A percentile compares a stretch with the other conserved stretches of the same genome.
Evolutionary conservation across 495 filamentous ascomycete species (phyloP).

Genomic region (Daldinia grandis): DNA sequence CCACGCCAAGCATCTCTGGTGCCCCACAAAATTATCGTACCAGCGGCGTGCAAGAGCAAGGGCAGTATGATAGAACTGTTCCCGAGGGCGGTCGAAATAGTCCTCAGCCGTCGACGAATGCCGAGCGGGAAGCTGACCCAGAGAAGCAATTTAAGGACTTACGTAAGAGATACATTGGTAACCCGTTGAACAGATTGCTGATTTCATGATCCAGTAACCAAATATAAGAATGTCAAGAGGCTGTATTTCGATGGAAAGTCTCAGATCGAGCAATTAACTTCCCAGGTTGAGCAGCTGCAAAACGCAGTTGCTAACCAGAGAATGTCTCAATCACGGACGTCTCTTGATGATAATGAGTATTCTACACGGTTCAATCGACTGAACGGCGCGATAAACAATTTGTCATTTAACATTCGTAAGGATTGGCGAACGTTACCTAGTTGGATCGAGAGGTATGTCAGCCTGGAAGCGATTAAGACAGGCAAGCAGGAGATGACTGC

Average conservation of each 20-base stretch:
- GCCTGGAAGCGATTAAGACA: constrained; percentile 78
- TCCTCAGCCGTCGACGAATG: constrained; percentile 62
- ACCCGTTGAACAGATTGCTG: constrained; percentile 11
- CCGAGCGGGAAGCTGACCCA: constrained; percentile 61
- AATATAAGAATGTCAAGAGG: constrained; percentile 97
- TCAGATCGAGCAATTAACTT: constrained; percentile 84
- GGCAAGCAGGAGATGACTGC: constrained; percentile 98
- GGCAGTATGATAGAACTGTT: constrained; percentile 50
- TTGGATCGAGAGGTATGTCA: constrained; percentile 82
- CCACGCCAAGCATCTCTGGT: constrained; percentile 46
- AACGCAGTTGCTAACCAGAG: constrained; percentile 96
- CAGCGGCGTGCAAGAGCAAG: constrained; percentile 46
- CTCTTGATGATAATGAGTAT: constrained; percentile 96
- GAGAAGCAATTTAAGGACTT: constrained; percentile 70
- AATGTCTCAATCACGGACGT: constrained; percentile 91
- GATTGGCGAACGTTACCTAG: constrained; percentile 82
- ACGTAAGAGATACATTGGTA: constrained; percentile 58
- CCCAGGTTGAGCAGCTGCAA: constrained; percentile 93
- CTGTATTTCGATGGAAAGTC: constrained; percentile 96
- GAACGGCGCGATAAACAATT: constrained; percentile 92
- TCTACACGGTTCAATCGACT: constrained; percentile 87
- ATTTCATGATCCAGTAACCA: constrained; percentile 67
- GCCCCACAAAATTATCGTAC: constrained; percentile 52
- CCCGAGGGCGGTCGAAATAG: constrained; percentile 67
- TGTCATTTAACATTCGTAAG: constrained; percentile 94